Evolutionary conservation across 148 eudicot genomes (phyloP), one percentile per base, ranked within the genome.

Genomic region (Persicaria tinctoria): DNA sequence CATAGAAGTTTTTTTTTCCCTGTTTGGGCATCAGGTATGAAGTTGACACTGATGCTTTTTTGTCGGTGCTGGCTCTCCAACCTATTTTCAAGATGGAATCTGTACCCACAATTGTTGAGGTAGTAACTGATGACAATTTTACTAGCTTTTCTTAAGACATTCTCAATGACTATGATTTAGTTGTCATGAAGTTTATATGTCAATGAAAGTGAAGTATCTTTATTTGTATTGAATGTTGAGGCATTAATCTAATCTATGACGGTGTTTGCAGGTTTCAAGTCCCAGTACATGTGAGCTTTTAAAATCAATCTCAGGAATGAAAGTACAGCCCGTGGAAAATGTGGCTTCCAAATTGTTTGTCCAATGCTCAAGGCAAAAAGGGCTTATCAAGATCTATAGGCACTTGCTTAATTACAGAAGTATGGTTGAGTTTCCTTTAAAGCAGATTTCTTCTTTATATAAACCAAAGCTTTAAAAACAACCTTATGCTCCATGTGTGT

Each of bases 101-200:
- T 80, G 89, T 96, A 74, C 97, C 99, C 46, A 84, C 94, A 68
- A 89, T 92, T 80, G 99, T 96, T 68, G 97, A 96, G 99, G 99
- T 88, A 84, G 74, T 72, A 73, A 72, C 74, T 75, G 8, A 66
- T 46, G 17, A 16, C 41, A 70, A 70, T 51, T 64, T 59, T 18
- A 38, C 69, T 63, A 8, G 16, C 5, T 63, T 63, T 63, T 63
- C 62, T 18, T 14, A 56, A 56, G 62, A 56, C 23, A 7, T 56
- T 16, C 62, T n/a, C 8, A 1, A 56, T 56, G 62, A 56, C 8
- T 59, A 54, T 54, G 57, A 59, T 59, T 59, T 9, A 59, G 10
- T 59, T 17, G 32, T 17, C 64, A 59, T 18, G 32, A 59, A 66
- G 46, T 66, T 12, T 66, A 12, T 12, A 41, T 38, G 47, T 12